These are phyloP conservation scores for Penicillium hesseltinei DNA, from an alignment of 2,329 filamentous ascomycete species.

Conservation along the genomic window DNA sequence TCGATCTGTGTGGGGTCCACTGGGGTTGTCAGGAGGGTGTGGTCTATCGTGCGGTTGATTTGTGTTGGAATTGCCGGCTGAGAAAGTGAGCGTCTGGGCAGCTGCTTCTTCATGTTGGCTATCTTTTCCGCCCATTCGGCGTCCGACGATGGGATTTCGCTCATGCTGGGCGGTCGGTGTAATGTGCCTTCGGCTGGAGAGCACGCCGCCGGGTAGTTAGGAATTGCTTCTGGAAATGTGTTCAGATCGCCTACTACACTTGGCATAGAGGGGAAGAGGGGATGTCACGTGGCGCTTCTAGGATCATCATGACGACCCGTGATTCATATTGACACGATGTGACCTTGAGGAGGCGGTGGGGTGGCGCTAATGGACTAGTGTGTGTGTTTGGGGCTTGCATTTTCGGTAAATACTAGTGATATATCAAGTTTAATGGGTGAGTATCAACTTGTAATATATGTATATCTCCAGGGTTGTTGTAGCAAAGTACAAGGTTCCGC, in stretches of 20 bases:
- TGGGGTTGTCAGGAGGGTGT: conserved; percentile 44
- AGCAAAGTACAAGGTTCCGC: not conserved
- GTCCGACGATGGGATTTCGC: conserved; percentile 30
- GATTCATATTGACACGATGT: conserved; percentile 14
- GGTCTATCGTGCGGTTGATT: conserved; percentile 42
- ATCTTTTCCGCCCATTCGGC: conserved; percentile 36
- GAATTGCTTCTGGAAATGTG: not conserved
- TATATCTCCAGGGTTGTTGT: not conserved
- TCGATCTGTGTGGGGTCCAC: conserved; percentile 51
- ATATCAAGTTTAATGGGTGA: not conserved
- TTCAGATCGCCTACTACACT: not conserved
- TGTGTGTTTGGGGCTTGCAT: not conserved
- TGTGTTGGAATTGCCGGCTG: conserved; percentile 26
- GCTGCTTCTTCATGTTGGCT: conserved; percentile 23
- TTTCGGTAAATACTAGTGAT: not conserved
- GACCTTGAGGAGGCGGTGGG: conserved; percentile 1
- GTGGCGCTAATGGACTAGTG: conserved; percentile 8
- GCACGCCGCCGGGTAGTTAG: not conserved
- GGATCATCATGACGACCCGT: conserved; percentile 13
- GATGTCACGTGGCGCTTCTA: conserved; percentile 20
- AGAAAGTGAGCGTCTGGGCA: conserved; percentile 26
- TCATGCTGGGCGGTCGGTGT: conserved; percentile 19
- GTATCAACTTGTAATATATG: not conserved
- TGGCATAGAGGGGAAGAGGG: conserved; percentile 5
- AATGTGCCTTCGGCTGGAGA: not conserved